Evolutionary conservation across 192 early-diverging fungal species (phyloP), one percentile per base, ranked within the genome.

Genomic region (Phycomyces nitens): DNA sequence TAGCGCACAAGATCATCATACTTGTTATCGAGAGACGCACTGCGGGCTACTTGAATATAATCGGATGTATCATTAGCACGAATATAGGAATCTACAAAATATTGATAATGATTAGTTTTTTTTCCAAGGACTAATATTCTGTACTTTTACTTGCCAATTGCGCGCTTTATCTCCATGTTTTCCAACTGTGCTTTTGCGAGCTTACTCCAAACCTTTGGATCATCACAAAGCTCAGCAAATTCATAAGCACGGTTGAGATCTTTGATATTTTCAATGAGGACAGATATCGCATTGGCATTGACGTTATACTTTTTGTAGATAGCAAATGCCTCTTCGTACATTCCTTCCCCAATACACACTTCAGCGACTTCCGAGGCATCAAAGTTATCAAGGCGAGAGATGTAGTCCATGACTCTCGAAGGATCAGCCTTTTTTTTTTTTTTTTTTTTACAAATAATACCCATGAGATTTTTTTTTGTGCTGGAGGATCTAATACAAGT

Each of bases 321-420:
- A 44, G 84, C 79, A 66, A 97, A 98, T 1, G 96, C 97, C 75
- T 99, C 97, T 80, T 99, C 97, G 65, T 81, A 92, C 53, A 99
- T 71, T 21, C 89, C 88, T 66, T 82, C 87, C 57, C 89, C 89
- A 71, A 97, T 86, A 67, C 93, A 94, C 56, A 98, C 92, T 62
- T 93, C 89, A 10, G 97, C 97, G 82, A 99, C 95, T 70, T 99
- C 95, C 2, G 94, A 90, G 0, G 94, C 96, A 72, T 99, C 95
- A 76, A 86, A 98, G 86, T 97, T 98, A 69, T 93, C 86, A 34
- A 99, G 82, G 39, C 94, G 89, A 21, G 82, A 86, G 57, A 99
- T 89, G 64, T 95, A 99, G 59, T 97, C 94, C 82, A 96, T 97
- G 11, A 99, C 97, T 62, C 91, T 86, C 38, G 86, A 62, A 49